These are phyloP conservation scores for Olyra latifolia DNA, from an alignment of 176 grass and related monocot species.

Conservation along the genomic window DNA sequence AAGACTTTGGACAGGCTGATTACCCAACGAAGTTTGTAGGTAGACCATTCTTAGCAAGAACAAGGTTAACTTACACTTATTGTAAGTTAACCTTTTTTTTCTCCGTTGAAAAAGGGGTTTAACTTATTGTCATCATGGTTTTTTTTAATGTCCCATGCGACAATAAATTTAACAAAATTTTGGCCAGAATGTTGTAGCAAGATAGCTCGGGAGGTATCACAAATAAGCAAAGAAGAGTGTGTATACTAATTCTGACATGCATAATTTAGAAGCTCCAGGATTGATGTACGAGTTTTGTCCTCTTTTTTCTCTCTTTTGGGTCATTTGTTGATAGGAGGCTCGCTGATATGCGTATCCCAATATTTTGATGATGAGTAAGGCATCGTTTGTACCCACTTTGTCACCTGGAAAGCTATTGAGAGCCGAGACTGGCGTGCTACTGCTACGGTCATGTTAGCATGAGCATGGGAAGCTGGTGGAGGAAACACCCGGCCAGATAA, in stretches of 20 bases:
- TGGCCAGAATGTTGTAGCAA: slow-evolving; percentile 1
- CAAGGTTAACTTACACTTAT: not conserved
- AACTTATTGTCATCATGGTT: not conserved
- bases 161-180: slow-evolving; percentile 22
- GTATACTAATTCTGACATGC: not conserved
- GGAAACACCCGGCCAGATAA: no score
- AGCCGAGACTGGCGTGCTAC: no score
- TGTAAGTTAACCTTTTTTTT: no score
- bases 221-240: slow-evolving; percentile 12
- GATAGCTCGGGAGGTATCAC: slow-evolving; percentile 4
- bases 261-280: not conserved
- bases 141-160: not conserved
- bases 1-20: not conserved
- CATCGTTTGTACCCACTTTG: no score
- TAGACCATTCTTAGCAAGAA: slow-evolving; percentile 34
- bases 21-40: not conserved
- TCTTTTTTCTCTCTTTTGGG: not conserved
- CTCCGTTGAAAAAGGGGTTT: not conserved
- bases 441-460: no score
- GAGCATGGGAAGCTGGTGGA: no score
- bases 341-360: no score
- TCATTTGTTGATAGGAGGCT: no score
- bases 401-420: no score
- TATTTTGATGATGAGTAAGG: no score
- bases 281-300: not conserved